Percentiles rank a stretch among this genome's conserved stretches.
Conservation (phyloP, 2,329 filamentous ascomycete species). For the Xylaria sp. region DNA sequence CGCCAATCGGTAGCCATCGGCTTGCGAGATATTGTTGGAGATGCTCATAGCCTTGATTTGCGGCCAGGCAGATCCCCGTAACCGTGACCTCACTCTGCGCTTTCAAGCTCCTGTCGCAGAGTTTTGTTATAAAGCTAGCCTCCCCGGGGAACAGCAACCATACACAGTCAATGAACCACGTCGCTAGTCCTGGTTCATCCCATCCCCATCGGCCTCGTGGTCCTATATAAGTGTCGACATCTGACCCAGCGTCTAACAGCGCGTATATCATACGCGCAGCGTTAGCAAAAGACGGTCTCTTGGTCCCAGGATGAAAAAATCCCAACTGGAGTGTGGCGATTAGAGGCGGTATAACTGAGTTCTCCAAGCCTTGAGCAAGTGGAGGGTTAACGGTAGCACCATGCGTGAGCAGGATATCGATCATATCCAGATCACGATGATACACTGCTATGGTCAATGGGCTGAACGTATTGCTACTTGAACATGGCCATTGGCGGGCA, state of each 20-base stretch:
- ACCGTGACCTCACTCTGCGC: conserved; percentile 3
- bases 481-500: too few species aligned
- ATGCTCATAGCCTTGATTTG: conserved; percentile 1
- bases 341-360: too few species aligned
- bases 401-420: too few species aligned
- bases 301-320: too few species aligned
- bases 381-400: too few species aligned
- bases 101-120: neutral
- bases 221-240: conserved; percentile 8
- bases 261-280: neutral
- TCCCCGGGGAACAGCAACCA: neutral
- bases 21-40: conserved; percentile 8
- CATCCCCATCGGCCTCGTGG: conserved; percentile 12
- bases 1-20: neutral
- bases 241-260: neutral
- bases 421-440: too few species aligned
- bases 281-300: neutral
- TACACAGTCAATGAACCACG: neutral
- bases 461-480: too few species aligned
- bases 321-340: too few species aligned
- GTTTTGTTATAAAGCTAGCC: neutral
- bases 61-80: neutral
- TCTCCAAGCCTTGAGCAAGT: too few species aligned
- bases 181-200: neutral
- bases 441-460: too few species aligned